Evolutionary conservation across 2,329 filamentous ascomycete species (phyloP).

Genomic region (Akanthomyces uredinophilus): DNA sequence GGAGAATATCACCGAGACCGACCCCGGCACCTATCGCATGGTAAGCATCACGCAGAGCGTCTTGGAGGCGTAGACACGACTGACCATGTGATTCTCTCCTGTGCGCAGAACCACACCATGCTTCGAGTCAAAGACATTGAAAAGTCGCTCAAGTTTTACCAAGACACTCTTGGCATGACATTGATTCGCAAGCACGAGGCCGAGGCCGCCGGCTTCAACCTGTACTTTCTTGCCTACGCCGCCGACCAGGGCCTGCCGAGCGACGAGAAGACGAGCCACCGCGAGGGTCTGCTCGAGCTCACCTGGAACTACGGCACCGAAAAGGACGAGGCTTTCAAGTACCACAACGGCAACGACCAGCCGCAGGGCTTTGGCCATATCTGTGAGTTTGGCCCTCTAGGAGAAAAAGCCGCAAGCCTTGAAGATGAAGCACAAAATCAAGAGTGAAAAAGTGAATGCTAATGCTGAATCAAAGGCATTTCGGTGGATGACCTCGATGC

Average conservation of each 20-base stretch:
- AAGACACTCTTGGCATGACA: constrained; percentile 85
- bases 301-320: constrained; percentile 84
- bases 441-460: background rate
- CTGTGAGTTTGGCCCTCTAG: constrained; percentile 48
- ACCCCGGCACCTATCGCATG: constrained; percentile 70
- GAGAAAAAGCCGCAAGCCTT: too few relatives aligned
- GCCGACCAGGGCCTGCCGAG: constrained; percentile 48
- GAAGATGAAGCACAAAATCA: background rate
- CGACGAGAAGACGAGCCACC: constrained; percentile 53
- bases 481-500: constrained; percentile 84
- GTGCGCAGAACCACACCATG: constrained; percentile 85
- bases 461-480: constrained; percentile 47
- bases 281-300: constrained; percentile 83
- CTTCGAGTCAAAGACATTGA: constrained; percentile 81
- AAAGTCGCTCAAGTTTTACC: constrained; percentile 72
- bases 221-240: constrained; percentile 88
- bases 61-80: background rate
- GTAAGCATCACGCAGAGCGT: constrained; percentile 25
- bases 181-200: constrained; percentile 70
- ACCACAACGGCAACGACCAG: constrained; percentile 87
- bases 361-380: constrained; percentile 95
- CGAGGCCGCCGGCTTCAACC: constrained; percentile 68
- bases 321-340: constrained; percentile 76
- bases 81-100: background rate
- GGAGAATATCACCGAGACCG: constrained; percentile 66